Conservation (phyloP, 768 basidiomycete species). For the Lentinula raphanica region DNA sequence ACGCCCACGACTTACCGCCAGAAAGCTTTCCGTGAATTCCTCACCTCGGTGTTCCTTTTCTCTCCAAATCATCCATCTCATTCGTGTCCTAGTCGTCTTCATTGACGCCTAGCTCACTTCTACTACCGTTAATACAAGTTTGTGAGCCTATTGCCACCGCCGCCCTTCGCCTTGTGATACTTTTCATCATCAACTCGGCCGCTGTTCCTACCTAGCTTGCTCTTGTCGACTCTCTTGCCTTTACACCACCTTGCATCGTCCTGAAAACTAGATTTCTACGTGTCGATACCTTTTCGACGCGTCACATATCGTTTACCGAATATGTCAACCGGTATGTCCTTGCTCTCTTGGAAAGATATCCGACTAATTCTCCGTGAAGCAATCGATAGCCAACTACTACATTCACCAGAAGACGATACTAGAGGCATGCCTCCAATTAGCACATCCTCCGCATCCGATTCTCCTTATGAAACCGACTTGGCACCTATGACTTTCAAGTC, state of each 20-base stretch:
- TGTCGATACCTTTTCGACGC: neutral
- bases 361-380: neutral
- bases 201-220: neutral
- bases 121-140: neutral
- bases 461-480: neutral
- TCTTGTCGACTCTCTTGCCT: neutral
- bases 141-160: neutral
- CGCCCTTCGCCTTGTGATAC: neutral
- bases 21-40: too few relatives aligned
- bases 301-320: neutral
- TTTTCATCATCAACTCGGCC: neutral
- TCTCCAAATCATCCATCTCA: neutral
- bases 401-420: neutral
- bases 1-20: neutral
- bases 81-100: neutral
- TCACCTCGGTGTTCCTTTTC: neutral
- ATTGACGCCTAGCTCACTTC: neutral
- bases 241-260: neutral
- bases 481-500: conserved; percentile 4
- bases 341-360: neutral
- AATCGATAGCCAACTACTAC: neutral
- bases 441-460: neutral
- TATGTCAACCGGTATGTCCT: neutral
- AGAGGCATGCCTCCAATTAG: neutral
- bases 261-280: neutral